phyloP scores from a whole-genome alignment of 208 protist species.

The Trypanosomatidae sp. region DNA sequence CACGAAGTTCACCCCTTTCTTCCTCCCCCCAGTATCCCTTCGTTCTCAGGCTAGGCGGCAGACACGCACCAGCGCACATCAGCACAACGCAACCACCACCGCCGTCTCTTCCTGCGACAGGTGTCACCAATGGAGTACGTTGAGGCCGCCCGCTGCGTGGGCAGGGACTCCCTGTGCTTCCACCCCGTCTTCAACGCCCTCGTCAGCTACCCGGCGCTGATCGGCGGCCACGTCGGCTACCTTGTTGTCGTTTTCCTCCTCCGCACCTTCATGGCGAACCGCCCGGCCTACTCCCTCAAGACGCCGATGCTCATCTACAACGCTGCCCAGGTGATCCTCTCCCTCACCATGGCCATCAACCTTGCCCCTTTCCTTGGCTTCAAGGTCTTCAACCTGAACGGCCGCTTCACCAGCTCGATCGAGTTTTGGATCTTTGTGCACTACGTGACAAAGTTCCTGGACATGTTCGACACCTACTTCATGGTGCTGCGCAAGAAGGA shows the following conservation, averaged over 20 bases:
- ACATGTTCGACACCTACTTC: conserved; percentile 91
- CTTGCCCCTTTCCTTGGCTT: conserved; percentile 46
- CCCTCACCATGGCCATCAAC: conserved; percentile 74
- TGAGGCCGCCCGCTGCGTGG: conserved; percentile 30
- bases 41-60: too few species aligned
- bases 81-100: too few species aligned
- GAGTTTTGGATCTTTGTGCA: conserved; percentile 90
- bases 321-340: conserved; percentile 69
- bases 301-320: conserved; percentile 88
- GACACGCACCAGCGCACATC: conserved; percentile 6
- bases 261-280: conserved; percentile 52
- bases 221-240: conserved; percentile 64
- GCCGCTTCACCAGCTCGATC: conserved; percentile 55
- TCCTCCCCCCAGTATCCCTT: too few species aligned
- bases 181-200: conserved; percentile 52
- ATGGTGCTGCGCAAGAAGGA: conserved; percentile 90
- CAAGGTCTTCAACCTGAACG: conserved; percentile 79
- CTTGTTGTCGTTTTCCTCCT: conserved; percentile 52
- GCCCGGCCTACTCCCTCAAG: conserved; percentile 42
- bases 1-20: too few species aligned
- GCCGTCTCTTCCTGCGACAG: too few species aligned
- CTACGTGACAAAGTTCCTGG: conserved; percentile 87
- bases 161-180: conserved; percentile 72
- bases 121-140: conserved; percentile 18
- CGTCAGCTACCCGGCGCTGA: conserved; percentile 54